phyloP scores from a whole-genome alignment of 108 stramenopile species.

The Pseudonitzschia multistriata region DNA sequence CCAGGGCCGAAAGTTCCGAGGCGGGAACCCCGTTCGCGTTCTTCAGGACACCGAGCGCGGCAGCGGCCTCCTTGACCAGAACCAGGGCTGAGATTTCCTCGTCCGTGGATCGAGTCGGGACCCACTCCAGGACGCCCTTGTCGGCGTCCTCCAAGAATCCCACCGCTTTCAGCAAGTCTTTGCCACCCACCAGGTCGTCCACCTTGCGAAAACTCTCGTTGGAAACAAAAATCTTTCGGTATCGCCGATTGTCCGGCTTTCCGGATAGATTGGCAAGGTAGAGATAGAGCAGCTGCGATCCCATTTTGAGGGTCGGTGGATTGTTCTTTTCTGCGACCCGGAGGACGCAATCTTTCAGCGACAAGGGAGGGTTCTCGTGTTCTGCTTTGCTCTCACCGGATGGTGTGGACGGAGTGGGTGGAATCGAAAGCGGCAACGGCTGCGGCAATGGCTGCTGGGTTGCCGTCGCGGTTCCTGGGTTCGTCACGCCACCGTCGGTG shows the following conservation, averaged over 20 bases:
- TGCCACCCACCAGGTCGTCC: slow-evolving; percentile 55
- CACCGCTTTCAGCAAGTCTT: slow-evolving; percentile 58
- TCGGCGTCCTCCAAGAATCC: slow-evolving; percentile 56
- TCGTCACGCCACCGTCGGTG: neutral
- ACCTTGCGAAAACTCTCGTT: slow-evolving; percentile 75
- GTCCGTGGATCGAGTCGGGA: slow-evolving; percentile 20
- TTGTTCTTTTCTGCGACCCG: slow-evolving; percentile 41
- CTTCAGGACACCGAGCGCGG: slow-evolving; percentile 43
- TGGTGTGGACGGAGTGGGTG: slow-evolving; percentile 8
- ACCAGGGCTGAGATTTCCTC: slow-evolving; percentile 22
- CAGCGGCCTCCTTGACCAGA: slow-evolving; percentile 33
- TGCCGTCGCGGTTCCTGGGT: neutral
- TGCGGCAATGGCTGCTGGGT: neutral
- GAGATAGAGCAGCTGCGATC: slow-evolving; percentile 70
- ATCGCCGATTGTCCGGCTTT: slow-evolving; percentile 63
- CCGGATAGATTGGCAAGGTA: slow-evolving; percentile 70
- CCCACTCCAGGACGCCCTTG: slow-evolving; percentile 60
- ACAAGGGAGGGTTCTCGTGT: neutral
- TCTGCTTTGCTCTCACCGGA: neutral
- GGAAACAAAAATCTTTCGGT: slow-evolving; percentile 79
- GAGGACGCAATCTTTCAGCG: slow-evolving; percentile 18
- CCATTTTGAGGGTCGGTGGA: slow-evolving; percentile 35
- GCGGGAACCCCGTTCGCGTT: slow-evolving; percentile 11
- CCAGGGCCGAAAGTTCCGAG: slow-evolving; percentile 13
- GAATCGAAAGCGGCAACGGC: too few species aligned